A percentile compares a stretch with the other conserved stretches of the same genome.
Evolutionary conservation across 495 filamentous ascomycete species (phyloP).

Genomic region (Durotheca rogersii): DNA sequence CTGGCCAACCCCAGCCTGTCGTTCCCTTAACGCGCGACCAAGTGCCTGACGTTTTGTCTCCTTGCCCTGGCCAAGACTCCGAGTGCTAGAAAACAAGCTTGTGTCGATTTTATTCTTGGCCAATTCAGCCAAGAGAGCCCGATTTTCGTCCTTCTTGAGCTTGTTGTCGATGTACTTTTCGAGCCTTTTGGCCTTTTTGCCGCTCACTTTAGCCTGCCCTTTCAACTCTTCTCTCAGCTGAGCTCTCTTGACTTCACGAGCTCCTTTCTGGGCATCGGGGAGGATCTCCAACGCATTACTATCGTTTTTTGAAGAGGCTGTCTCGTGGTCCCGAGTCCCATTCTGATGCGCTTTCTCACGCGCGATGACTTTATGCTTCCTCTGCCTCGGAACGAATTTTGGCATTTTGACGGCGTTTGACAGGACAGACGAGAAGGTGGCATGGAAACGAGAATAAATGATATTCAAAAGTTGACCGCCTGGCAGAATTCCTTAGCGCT

Average conservation of each 20-base stretch:
- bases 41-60: constrained; percentile 68
- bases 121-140: constrained; percentile 79
- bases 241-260: constrained; percentile 66
- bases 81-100: constrained; percentile 71
- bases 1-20: constrained; percentile 56
- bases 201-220: constrained; percentile 74
- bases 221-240: constrained; percentile 59
- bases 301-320: constrained; percentile 45
- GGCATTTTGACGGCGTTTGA: constrained; percentile 55
- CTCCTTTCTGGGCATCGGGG: constrained; percentile 60
- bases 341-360: constrained; percentile 52
- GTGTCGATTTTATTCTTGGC: constrained; percentile 78
- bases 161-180: constrained; percentile 99
- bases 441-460: constrained; percentile 8
- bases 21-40: constrained; percentile 58
- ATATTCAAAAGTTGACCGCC: constrained; percentile 49
- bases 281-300: constrained; percentile 72
- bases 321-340: constrained; percentile 34
- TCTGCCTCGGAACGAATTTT: constrained; percentile 75
- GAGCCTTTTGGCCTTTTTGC: constrained; percentile 90
- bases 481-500: constrained; percentile 43
- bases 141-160: constrained; percentile 89
- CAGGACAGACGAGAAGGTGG: constrained; percentile 6
- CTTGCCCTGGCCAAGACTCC: constrained; percentile 65
- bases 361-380: constrained; percentile 72